These are phyloP conservation scores for Blechomonas ayalai DNA, from an alignment of 208 protist species.

Conservation along the genomic window DNA sequence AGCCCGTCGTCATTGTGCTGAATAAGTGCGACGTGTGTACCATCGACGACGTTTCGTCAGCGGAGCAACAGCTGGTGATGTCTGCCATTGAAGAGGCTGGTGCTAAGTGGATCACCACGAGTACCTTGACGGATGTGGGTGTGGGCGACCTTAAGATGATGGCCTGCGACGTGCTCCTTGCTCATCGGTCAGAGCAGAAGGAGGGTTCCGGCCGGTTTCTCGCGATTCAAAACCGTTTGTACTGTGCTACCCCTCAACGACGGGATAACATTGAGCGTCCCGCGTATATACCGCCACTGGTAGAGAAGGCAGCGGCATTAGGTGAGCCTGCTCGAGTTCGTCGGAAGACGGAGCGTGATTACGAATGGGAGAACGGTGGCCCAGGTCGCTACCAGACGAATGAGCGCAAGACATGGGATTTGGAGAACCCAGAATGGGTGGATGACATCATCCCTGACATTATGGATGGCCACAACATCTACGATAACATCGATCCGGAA, in stretches of 20 bases:
- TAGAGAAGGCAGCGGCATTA: slow-evolving; percentile 28
- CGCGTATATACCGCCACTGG: slow-evolving; percentile 72
- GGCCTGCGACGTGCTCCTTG: slow-evolving; percentile 95
- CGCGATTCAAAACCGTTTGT: slow-evolving; percentile 89
- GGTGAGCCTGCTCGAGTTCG: slow-evolving; percentile 30
- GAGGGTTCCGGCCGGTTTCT: slow-evolving; percentile 87
- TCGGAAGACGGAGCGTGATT: slow-evolving; percentile 87
- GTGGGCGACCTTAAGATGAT: slow-evolving; percentile 87
- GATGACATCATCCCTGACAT: slow-evolving; percentile 99
- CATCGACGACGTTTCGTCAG: slow-evolving; percentile 81
- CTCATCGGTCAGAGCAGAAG: slow-evolving; percentile 93
- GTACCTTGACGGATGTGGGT: slow-evolving; percentile 94
- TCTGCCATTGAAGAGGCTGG: slow-evolving; percentile 69
- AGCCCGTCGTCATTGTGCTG: slow-evolving; percentile 98
- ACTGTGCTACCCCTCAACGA: slow-evolving; percentile 78
- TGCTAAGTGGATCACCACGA: slow-evolving; percentile 91
- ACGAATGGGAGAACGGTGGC: slow-evolving; percentile 91
- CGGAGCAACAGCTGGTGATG: slow-evolving; percentile 87
- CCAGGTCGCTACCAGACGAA: slow-evolving; percentile 90
- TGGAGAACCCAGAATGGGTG: slow-evolving; percentile 95
- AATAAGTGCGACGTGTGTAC: slow-evolving; percentile 98
- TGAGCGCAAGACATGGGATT: slow-evolving; percentile 82
- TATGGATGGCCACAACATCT: slow-evolving; percentile 99
- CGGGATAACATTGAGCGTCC: slow-evolving; percentile 86
- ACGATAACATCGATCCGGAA: slow-evolving; percentile 99